Base-by-base conservation (phyloP, 1,139 yeast species). In the Suhomyces wounanorum region DNA sequence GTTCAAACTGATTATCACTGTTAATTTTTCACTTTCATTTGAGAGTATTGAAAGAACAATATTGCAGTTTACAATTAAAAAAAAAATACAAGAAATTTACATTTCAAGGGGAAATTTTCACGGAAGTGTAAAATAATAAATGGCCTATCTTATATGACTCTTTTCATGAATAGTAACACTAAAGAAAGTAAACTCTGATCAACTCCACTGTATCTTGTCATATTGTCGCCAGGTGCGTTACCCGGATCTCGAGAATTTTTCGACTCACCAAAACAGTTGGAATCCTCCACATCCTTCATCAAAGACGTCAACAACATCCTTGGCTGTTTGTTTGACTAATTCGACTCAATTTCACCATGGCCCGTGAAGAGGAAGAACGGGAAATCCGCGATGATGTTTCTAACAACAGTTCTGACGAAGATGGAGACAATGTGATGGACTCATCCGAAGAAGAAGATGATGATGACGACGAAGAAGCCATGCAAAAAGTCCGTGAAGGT, bases 361-460 rank as follows among this genome's bases (percentile, higher is more conserved):
- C 58, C 44, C 59, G 58, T 49, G 62, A 55, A 54, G 69, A 64
- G 52, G 75, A 69, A 57, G 79, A 73, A 56, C 60, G 60, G 40
- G 78, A 75, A 55, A 72, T 73, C 53, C 66, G 67, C 44, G 70
- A 70, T 52, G 69, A 69, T 47, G 68, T 57, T 33, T 63, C 65
- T 47, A 70, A 66, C 43, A 52, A 57, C 46, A 57, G 58, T 40
- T 64, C 72, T 4, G 77, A 73, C 49, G 77, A 66, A 44, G 75
- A 72, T 45, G 78, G 75, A 52, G 77, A 73, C 45, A 77, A 73
- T 54, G 81, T 79, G 16, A 77, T 82, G 54, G 89, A 84, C 56
- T 86, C 89, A 10, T 85, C 90, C 21, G 89, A 85, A 36, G 92
- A 86, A 51, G 92, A 86, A 52, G 90, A 84, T 18, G 91, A 86